These are phyloP conservation scores for Hanseniaspora jakobsenii DNA, from an alignment of 805 yeast genomes.

Conservation along the genomic window DNA sequence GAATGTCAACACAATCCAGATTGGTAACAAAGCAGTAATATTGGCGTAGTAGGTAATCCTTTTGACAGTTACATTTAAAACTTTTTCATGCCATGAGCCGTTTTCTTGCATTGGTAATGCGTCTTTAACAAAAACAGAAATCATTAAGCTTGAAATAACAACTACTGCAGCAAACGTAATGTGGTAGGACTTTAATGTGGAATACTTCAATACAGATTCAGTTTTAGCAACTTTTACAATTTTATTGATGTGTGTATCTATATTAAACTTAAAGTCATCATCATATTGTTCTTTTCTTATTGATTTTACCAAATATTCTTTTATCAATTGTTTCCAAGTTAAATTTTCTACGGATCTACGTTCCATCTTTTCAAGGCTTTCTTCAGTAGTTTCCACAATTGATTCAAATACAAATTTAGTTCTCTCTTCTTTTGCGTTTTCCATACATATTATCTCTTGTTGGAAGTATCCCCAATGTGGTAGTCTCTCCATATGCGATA, in stretches of 20 bases:
- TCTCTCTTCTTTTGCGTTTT: conserved; percentile 53
- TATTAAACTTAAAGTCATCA: conserved; percentile 7
- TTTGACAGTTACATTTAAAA: neutral
- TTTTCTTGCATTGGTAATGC: conserved; percentile 1
- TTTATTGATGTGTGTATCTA: neutral
- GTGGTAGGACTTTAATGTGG: conserved; percentile 17
- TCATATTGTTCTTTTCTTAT: conserved; percentile 14
- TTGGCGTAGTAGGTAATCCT: neutral
- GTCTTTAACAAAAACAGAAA: neutral
- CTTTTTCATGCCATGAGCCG: neutral
- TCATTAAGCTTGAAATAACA: neutral
- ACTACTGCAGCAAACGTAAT: conserved; percentile 11
- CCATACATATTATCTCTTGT: conserved; percentile 80
- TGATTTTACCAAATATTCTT: conserved; percentile 19
- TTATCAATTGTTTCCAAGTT: conserved; percentile 19
- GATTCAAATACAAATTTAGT: conserved; percentile 66
- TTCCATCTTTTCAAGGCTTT: conserved; percentile 19
- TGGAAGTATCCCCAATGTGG: conserved; percentile 82
- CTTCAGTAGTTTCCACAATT: conserved; percentile 30
- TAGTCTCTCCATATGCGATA: conserved; percentile 60
- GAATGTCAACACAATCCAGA: neutral
- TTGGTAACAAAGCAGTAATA: neutral
- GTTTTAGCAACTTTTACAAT: neutral
- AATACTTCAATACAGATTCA: conserved; percentile 6
- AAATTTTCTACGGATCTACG: conserved; percentile 20